Evolutionary conservation across 2,329 filamentous ascomycete species (phyloP), one percentile per base, ranked within the genome.

Genomic region (Cladophialophora exuberans): DNA sequence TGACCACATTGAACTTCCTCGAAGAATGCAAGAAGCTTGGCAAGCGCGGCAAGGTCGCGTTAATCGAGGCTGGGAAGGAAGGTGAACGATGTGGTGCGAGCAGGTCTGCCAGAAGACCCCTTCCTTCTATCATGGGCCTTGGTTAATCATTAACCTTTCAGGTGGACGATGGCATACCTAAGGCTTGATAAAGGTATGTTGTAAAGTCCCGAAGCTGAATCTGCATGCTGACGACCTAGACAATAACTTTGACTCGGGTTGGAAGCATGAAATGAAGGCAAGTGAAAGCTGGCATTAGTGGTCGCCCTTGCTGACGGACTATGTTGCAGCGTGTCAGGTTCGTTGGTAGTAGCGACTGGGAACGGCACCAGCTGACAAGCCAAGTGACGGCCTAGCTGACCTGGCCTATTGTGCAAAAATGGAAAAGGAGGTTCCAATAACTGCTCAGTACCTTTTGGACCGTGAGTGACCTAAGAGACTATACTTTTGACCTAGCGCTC

Each of bases 161-260:
- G 57, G 36, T 60, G 72, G 72, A 74, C 71, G 3, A 73, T 73
- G 69, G 71, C 73, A 4, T 74, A 73, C 55, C 65, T 76, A 6
- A 64, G 71, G n/a, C 59, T 76, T 5, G 71, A 73, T 63, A 69
- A 69, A 55, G 52, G 52, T 50, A 10, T 38, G 52, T 23, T n/a
- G n/a, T n/a, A n/a, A 41, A 38, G 22, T 17, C 6, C 6, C 20
- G 11, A 22, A 10, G 28, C 22, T 47, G 31, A 6, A 25, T 20
- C 42, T 45, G 13, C 25, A 3, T 15, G 35, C 35, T 23, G 22
- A 41, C 13, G 6, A 36, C 11, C 6, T 31, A 55, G 64, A 74
- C 48, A 62, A 62, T 52, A 55, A 62, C 13, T 62, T 62, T 33
- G 60, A 62, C 22, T 22, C 46, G 7, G 54, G 57, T 18, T 62